Base-by-base conservation (phyloP, 352 stramenopile species). In the Chloridella minuta region DNA sequence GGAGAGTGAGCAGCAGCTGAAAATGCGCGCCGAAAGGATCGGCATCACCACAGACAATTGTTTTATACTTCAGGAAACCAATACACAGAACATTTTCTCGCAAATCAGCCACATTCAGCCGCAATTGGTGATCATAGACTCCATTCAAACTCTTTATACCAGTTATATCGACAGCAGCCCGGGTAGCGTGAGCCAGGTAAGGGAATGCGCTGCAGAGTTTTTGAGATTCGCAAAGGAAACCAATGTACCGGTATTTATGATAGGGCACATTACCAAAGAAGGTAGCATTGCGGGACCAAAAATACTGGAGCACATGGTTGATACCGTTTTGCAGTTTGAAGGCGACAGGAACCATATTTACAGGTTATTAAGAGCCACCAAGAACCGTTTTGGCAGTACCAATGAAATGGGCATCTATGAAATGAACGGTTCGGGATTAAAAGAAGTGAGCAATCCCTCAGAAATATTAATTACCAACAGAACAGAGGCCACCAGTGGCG, bases 211-310 rank as follows among this genome's bases (percentile, higher is more conserved):
- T 23, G 90, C 93, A 80, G 91, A 95, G 16, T 90, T 98, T 22
- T 88, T 98, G 51, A 91, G 93, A 1, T 89, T 97, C 4, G 94
- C 95, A 16, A 98, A 98, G 90, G 91, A 91, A 2, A 91, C 90
- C 18, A 87, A 92, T 16, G 91, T 97, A 10, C 92, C 95, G 0
- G 94, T 98, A 24, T 90, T 98, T 1, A 86, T 98, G 2, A 93
- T 98, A 22, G 95, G 95, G 18, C 95, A 98, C 89, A 94, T 98
- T 3, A 98, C 94, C 21, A 98, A 98, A 90, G 93, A 89, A 87
- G 95, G 95, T 28, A 93, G 97, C 87, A 96, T 98, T 16, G 95
- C 95, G 4, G 95, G 95, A 10, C 95, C 95, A 0, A 94, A 95
- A 87, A 92, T 92, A n/a, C 90, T 94, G 0, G 92, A 94, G 87